phyloP scores from a whole-genome alignment of 163 green algal genomes.

The Chlamydomonas reinhardtii region DNA sequence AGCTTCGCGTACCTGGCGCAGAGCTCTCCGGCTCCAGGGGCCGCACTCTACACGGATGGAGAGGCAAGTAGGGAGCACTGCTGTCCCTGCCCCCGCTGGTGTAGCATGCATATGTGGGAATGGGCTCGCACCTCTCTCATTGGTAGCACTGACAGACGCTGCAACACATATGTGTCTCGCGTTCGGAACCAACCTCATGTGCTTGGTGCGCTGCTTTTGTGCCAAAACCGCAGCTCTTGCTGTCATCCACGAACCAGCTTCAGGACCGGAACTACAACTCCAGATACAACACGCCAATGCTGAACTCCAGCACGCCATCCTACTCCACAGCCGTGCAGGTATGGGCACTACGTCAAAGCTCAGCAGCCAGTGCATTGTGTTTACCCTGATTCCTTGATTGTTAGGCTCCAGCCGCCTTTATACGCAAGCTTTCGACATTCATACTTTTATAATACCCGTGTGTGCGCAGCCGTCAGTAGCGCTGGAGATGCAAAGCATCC shows the following conservation, averaged over 20 bases:
- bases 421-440: too few species aligned
- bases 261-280: conserved; percentile 44
- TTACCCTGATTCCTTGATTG: too few species aligned
- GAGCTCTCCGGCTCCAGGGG: conserved; percentile 41
- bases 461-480: conserved; percentile 20
- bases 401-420: too few species aligned
- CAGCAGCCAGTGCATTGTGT: too few species aligned
- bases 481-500: conserved; percentile 51
- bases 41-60: conserved; percentile 48
- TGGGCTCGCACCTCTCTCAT: too few species aligned
- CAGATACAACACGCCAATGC: conserved; percentile 48
- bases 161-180: too few species aligned
- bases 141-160: too few species aligned
- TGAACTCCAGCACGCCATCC: conserved; percentile 34
- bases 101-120: too few species aligned
- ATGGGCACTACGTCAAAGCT: too few species aligned
- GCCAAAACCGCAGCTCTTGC: conserved; percentile 27
- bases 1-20: conserved; percentile 52
- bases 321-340: conserved; percentile 48
- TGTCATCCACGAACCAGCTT: conserved; percentile 41
- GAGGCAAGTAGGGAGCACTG: conserved; percentile 21
- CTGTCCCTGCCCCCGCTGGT: too few species aligned
- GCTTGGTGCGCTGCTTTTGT: too few species aligned
- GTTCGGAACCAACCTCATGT: too few species aligned
- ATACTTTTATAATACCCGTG: background rate